Evolutionary conservation across 352 stramenopile genomes (phyloP).

Genomic region (Phytophthora nicotianae): DNA sequence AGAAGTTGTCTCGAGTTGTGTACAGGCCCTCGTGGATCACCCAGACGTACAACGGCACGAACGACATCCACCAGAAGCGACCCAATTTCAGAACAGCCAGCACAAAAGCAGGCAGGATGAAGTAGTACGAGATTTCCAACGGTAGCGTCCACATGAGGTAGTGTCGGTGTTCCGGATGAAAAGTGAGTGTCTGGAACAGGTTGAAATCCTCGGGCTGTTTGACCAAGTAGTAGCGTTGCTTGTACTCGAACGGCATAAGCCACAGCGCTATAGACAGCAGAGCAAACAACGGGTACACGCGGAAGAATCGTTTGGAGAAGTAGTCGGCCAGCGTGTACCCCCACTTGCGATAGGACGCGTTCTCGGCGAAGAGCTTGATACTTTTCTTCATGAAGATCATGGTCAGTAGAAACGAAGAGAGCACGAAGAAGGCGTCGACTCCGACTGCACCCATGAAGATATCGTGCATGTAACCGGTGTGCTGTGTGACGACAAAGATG

Average conservation of each 20-base stretch:
- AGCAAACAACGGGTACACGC: neutral
- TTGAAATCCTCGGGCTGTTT: neutral
- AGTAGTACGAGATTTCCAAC: constrained; percentile 49
- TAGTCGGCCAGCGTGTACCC: neutral
- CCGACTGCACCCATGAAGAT: neutral
- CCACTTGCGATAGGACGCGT: neutral
- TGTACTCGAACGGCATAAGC: neutral
- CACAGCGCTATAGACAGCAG: neutral
- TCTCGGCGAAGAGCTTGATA: neutral
- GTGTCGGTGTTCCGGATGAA: constrained; percentile 16
- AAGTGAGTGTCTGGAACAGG: neutral
- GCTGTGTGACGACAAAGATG: constrained; percentile 2
- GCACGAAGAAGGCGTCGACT: neutral
- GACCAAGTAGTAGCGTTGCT: neutral
- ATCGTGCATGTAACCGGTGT: neutral
- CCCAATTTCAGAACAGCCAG: constrained; percentile 7
- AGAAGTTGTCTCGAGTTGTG: neutral
- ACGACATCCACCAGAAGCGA: constrained; percentile 6
- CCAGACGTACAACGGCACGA: constrained; percentile 12
- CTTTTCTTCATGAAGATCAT: constrained; percentile 14
- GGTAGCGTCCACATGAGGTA: constrained; percentile 56
- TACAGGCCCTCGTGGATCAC: constrained; percentile 16
- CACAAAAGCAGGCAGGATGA: constrained; percentile 37
- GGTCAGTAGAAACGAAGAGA: constrained; percentile 5
- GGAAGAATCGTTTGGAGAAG: neutral